Evolutionary conservation across 805 yeast genomes (phyloP).

Genomic region (Candida ovalis): DNA sequence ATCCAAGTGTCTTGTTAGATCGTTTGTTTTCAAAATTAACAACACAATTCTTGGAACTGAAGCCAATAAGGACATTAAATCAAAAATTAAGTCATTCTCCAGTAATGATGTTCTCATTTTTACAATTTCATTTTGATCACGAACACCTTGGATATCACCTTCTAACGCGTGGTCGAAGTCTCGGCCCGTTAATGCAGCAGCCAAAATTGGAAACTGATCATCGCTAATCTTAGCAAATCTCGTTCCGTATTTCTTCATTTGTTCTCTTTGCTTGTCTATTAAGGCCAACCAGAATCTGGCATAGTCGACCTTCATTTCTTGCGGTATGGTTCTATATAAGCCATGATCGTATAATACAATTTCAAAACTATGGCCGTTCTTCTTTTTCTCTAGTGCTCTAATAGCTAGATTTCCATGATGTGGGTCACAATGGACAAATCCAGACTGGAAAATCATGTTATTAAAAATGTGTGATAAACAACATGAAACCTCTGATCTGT

Average conservation of each 20-base stretch:
- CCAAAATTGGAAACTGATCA: conserved; percentile 76
- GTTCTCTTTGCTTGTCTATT: conserved; percentile 60
- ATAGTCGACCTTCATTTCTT: conserved; percentile 72
- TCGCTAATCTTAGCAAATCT: conserved; percentile 75
- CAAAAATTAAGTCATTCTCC: conserved; percentile 62
- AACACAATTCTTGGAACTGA: conserved; percentile 82
- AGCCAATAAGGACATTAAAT: conserved; percentile 75
- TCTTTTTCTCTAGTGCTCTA: conserved; percentile 36
- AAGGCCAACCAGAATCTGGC: conserved; percentile 92
- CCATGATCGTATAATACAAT: conserved; percentile 94
- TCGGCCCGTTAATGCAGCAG: conserved; percentile 94
- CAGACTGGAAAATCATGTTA: conserved; percentile 92
- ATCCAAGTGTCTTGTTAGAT: conserved; percentile 83
- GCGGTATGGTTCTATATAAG: conserved; percentile 78
- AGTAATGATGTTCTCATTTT: conserved; percentile 62
- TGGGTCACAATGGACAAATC: conserved; percentile 95
- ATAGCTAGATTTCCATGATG: conserved; percentile 97
- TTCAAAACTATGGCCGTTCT: conserved; percentile 70
- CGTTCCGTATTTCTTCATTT: conserved; percentile 71
- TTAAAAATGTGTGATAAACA: conserved; percentile 90
- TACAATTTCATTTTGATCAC: conserved; percentile 61
- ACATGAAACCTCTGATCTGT: conserved; percentile 72
- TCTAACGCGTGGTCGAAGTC: conserved; percentile 73
- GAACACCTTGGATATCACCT: conserved; percentile 51
- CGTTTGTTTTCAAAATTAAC: conserved; percentile 88